Evolutionary conservation across 371 early-diverging fungal species (phyloP).

Genomic region (Syncephalastrum monosporum): DNA sequence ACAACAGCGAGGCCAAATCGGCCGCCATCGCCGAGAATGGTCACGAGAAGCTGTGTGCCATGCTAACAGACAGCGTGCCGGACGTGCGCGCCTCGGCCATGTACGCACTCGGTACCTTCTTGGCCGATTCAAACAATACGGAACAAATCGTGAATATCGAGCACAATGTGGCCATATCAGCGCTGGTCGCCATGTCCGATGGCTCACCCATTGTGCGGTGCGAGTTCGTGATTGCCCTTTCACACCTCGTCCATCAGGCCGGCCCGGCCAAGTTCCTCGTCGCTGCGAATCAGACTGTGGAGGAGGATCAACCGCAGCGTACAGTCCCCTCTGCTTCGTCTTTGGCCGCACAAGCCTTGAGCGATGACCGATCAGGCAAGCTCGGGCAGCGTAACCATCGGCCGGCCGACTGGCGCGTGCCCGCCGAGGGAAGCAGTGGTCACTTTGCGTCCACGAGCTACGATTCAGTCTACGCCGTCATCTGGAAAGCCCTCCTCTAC

Average conservation of each 20-base stretch:
- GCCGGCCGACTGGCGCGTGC: conserved; percentile 26
- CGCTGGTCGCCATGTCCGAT: conserved; percentile 68
- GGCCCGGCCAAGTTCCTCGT: conserved; percentile 59
- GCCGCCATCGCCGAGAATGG: conserved; percentile 69
- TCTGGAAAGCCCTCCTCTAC: conserved; percentile 79
- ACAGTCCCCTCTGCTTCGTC: not conserved
- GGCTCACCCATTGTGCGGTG: conserved; percentile 81
- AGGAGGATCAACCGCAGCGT: conserved; percentile 49
- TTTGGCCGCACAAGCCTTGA: not conserved
- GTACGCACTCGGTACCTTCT: conserved; percentile 76
- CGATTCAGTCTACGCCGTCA: conserved; percentile 58
- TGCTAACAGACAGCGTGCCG: conserved; percentile 71
- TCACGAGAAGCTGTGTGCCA: conserved; percentile 62
- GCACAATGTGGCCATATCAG: conserved; percentile 65
- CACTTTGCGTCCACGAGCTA: conserved; percentile 45
- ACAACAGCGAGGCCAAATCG: conserved; percentile 73
- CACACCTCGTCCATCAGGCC: conserved; percentile 62
- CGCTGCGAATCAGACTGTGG: conserved; percentile 67
- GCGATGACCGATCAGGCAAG: not conserved
- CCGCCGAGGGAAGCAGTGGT: conserved; percentile 18
- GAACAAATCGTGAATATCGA: conserved; percentile 71
- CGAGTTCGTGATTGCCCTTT: conserved; percentile 75
- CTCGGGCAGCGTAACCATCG: conserved; percentile 7
- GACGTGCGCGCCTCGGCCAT: conserved; percentile 88
- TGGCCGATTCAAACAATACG: conserved; percentile 72